Conservation (phyloP, 208 protist species). For the Leishmania lainsoni region DNA sequence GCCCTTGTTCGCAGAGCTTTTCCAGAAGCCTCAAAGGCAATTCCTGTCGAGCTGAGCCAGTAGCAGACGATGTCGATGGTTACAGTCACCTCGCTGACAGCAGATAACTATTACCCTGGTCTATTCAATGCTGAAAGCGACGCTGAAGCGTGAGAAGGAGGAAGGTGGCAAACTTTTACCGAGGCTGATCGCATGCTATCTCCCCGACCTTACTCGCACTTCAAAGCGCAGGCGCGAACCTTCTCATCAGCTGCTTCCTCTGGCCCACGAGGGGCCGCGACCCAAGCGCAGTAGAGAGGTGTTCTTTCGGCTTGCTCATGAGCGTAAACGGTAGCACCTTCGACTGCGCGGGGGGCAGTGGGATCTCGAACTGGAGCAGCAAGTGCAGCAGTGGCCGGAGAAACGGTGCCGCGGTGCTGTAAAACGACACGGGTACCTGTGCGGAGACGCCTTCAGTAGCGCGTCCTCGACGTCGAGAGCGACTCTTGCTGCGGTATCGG, state of each 20-base stretch:
- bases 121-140: not conserved
- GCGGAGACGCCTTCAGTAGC: not conserved
- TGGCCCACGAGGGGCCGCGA: not conserved
- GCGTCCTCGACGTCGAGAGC: not conserved
- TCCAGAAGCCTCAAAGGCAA: not conserved
- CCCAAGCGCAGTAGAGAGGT: slow-evolving; percentile 9
- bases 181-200: not conserved
- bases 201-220: not conserved
- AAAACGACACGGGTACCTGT: not conserved
- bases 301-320: slow-evolving; percentile 20
- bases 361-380: not conserved
- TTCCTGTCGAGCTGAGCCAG: not conserved
- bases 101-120: not conserved
- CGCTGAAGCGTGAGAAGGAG: not conserved
- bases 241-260: not conserved
- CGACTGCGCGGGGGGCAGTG: not conserved
- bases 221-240: not conserved
- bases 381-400: not conserved
- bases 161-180: not conserved
- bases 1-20: not conserved
- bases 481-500: not conserved
- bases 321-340: slow-evolving; percentile 2
- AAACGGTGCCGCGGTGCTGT: not conserved
- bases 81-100: not conserved
- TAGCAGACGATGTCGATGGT: not conserved